Conservation (phyloP, 371 early-diverging fungal genomes). For the Apophysomyces trapeziformis region DNA sequence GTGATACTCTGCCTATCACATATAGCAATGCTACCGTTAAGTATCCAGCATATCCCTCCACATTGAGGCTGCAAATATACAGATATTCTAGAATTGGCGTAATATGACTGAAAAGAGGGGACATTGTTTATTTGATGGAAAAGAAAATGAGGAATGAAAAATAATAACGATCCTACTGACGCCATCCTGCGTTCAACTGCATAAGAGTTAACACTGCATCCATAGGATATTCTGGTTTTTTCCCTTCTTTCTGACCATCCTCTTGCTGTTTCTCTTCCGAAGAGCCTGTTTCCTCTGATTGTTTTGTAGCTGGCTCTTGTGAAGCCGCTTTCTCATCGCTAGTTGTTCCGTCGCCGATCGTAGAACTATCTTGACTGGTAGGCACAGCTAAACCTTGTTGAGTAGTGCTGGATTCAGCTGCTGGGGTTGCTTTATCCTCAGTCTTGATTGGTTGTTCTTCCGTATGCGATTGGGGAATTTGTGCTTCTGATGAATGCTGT, state of each 20-base stretch:
- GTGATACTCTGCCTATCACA: too few relatives aligned
- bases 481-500: conserved; percentile 12
- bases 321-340: background rate
- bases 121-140: too few relatives aligned
- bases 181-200: conserved; percentile 68
- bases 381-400: background rate
- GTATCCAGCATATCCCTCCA: too few relatives aligned
- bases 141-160: too few relatives aligned
- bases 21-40: too few relatives aligned
- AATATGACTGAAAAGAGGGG: too few relatives aligned
- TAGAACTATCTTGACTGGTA: background rate
- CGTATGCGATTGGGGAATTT: background rate
- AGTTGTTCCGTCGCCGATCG: background rate
- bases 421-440: background rate
- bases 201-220: conserved; percentile 68
- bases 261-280: conserved; percentile 7
- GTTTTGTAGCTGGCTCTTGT: background rate
- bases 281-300: background rate
- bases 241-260: conserved; percentile 21
- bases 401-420: background rate
- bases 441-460: background rate
- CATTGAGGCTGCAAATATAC: too few relatives aligned
- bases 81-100: too few relatives aligned
- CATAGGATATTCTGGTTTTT: conserved; percentile 60
- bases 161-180: conserved; percentile 33